Evolutionary conservation across 345 rosid species (phyloP).

Genomic region (Conringia planisiliqua): DNA sequence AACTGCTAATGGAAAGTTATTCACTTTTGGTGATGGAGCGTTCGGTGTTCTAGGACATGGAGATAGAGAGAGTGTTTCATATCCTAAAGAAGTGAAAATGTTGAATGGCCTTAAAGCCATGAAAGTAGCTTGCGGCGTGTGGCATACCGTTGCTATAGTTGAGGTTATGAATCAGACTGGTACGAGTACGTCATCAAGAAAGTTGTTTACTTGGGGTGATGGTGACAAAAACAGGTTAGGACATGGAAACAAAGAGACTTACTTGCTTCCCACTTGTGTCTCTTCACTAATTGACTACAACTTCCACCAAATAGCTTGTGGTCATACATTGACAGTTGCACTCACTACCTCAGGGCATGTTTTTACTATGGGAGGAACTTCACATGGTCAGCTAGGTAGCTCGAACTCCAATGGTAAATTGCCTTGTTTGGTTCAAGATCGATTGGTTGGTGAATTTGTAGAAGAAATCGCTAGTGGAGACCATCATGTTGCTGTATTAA

Average conservation of each 20-base stretch:
- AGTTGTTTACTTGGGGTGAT: slow-evolving; percentile 97
- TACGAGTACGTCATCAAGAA: slow-evolving; percentile 47
- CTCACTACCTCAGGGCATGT: slow-evolving; percentile 96
- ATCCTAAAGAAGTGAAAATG: slow-evolving; percentile 75
- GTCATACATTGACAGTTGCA: slow-evolving; percentile 76
- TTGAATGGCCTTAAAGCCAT: slow-evolving; percentile 67
- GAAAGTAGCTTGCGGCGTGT: slow-evolving; percentile 90
- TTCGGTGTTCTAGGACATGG: slow-evolving; percentile 94
- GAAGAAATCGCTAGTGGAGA: slow-evolving; percentile 93
- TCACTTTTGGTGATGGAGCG: slow-evolving; percentile 92
- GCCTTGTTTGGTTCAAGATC: slow-evolving; percentile 81
- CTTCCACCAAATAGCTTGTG: slow-evolving; percentile 85
- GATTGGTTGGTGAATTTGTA: slow-evolving; percentile 85
- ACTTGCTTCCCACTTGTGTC: slow-evolving; percentile 78
- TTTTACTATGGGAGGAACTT: slow-evolving; percentile 79
- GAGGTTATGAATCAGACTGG: slow-evolving; percentile 69
- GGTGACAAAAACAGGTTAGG: slow-evolving; percentile 89
- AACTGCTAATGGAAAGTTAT: slow-evolving; percentile 80
- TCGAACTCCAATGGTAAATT: slow-evolving; percentile 62
- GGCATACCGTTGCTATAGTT: slow-evolving; percentile 98
- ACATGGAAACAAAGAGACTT: slow-evolving; percentile 83
- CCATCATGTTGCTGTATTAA: slow-evolving; percentile 75
- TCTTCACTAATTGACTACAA: slow-evolving; percentile 87
- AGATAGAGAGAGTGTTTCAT: slow-evolving; percentile 60
- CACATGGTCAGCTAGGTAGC: slow-evolving; percentile 78